Conservation (phyloP, 148 eudicot genomes). For the Rhododendron ferrugineum region DNA sequence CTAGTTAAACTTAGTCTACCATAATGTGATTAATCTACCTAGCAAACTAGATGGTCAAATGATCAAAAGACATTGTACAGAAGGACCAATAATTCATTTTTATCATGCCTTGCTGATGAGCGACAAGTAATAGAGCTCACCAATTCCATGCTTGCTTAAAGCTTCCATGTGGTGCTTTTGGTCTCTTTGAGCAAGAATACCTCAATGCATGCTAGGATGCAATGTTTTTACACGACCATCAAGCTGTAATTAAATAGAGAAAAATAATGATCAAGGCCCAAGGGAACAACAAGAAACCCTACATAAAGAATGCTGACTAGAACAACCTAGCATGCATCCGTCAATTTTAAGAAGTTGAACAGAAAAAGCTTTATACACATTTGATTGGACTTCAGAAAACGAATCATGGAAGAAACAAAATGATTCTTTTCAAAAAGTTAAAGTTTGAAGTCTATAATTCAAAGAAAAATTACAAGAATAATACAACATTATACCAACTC, state of each 20-base stretch:
- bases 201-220: conserved; percentile 90
- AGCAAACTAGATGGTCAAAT: background rate
- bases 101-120: background rate
- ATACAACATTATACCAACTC: background rate
- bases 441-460: background rate
- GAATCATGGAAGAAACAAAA: background rate
- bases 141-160: conserved; percentile 71
- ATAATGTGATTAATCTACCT: background rate
- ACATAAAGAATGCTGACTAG: background rate
- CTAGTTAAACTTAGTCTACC: background rate
- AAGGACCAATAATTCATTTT: background rate
- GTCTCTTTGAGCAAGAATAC: conserved; percentile 97
- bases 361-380: background rate
- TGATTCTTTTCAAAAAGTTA: background rate
- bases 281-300: background rate
- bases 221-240: conserved; percentile 99
- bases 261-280: background rate
- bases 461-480: background rate
- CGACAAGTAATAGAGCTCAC: conserved; percentile 30
- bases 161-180: conserved; percentile 92
- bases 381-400: background rate
- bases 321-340: background rate
- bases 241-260: conserved; percentile 42
- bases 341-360: background rate
- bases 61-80: background rate